Conservation (phyloP, 73 alveolate species). For the Symbiodinium natans region DNA sequence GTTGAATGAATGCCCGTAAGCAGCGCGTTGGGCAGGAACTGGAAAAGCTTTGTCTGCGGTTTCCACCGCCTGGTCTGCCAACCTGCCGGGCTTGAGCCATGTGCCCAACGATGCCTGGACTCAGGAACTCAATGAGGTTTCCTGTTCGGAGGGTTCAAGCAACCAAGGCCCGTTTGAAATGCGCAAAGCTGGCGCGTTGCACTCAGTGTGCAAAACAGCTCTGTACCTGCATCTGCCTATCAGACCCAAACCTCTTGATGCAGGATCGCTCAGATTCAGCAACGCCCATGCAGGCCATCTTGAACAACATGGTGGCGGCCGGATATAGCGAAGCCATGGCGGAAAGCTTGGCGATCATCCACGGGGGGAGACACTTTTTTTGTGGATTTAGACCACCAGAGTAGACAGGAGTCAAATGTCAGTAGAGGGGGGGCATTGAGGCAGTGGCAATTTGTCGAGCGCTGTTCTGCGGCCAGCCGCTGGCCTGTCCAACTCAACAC, state of each 20-base stretch:
- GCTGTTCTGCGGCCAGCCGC: slow-evolving; percentile 85
- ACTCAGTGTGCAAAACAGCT: not conserved
- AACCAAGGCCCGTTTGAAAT: slow-evolving; percentile 48
- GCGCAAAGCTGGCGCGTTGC: slow-evolving; percentile 64
- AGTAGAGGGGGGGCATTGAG: not conserved
- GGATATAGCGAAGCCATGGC: slow-evolving; percentile 86
- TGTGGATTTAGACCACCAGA: too few relatives aligned
- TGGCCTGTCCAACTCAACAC: not conserved
- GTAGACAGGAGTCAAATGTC: too few relatives aligned
- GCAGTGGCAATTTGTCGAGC: slow-evolving; percentile 67
- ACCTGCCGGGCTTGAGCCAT: slow-evolving; percentile 40
- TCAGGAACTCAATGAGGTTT: not conserved
- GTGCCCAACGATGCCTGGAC: not conserved
- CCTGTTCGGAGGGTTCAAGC: not conserved
- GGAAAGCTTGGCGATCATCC: not conserved
- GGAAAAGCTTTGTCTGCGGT: slow-evolving; percentile 52
- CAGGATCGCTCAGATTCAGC: too few relatives aligned
- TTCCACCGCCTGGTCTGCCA: slow-evolving; percentile 81
- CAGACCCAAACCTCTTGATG: too few relatives aligned
- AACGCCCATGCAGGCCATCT: slow-evolving; percentile 14
- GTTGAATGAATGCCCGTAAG: not conserved
- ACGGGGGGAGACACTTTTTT: not conserved
- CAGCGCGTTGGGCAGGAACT: not conserved
- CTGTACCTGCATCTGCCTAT: not conserved
- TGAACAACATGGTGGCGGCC: slow-evolving; percentile 65